phyloP scores from a whole-genome alignment of 306 rosid genomes.

The Dryas drummondii region DNA sequence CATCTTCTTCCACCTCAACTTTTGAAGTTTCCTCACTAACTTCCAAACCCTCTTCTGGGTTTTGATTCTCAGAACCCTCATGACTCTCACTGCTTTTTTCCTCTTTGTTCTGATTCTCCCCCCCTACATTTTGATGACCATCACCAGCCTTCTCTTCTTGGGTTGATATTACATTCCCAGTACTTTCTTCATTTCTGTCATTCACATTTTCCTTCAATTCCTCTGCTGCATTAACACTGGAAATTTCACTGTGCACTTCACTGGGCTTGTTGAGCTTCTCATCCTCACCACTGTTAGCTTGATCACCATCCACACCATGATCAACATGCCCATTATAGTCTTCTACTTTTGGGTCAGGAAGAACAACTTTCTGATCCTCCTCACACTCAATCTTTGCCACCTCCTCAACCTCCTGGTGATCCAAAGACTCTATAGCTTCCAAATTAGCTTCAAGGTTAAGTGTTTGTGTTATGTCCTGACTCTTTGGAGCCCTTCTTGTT shows the following conservation, averaged over 20 bases:
- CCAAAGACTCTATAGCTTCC: slow-evolving; percentile 27
- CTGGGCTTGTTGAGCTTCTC: background rate
- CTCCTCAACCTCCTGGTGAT: slow-evolving; percentile 17
- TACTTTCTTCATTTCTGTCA: background rate
- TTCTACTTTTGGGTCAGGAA: slow-evolving; percentile 16
- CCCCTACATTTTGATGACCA: background rate
- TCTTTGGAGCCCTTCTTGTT: slow-evolving; percentile 21
- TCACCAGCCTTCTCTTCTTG: background rate
- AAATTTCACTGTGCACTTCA: background rate
- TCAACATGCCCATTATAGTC: slow-evolving; percentile 11
- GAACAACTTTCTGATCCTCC: background rate
- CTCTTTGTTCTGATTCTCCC: slow-evolving; percentile 21
- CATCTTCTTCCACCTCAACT: slow-evolving; percentile 27
- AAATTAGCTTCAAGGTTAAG: slow-evolving; percentile 18
- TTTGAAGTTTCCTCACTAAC: slow-evolving; percentile 11
- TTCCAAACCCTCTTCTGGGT: slow-evolving; percentile 6
- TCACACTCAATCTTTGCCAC: slow-evolving; percentile 10
- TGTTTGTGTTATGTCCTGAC: background rate
- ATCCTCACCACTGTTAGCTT: background rate
- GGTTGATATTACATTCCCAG: background rate
- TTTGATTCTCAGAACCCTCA: no score
- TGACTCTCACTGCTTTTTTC: slow-evolving; percentile 23
- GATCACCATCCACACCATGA: background rate
- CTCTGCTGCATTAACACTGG: background rate
- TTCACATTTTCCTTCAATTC: background rate